Percentiles rank a stretch among this genome's conserved stretches.
Conservation (phyloP, 495 filamentous ascomycete species). For the Aspergillus incahuasiensis region DNA sequence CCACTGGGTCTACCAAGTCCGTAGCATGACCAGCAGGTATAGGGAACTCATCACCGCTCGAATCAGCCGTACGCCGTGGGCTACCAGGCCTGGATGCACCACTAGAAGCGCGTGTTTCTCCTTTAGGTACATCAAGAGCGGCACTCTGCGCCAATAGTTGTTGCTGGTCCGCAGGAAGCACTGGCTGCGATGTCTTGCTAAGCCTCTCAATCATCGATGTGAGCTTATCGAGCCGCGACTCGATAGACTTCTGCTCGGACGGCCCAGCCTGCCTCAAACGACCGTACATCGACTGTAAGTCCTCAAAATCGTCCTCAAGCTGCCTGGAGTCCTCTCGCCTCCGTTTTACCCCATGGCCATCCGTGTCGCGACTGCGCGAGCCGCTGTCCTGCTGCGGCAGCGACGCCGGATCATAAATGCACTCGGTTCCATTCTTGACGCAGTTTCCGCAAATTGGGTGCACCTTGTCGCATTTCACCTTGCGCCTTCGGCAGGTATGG, state of each 20-base stretch:
- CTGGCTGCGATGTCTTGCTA: constrained; percentile 28
- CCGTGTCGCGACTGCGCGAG: constrained; percentile 10
- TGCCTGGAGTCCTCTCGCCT: constrained; percentile 27
- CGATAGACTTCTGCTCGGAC: constrained; percentile 34
- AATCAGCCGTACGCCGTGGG: constrained; percentile 34
- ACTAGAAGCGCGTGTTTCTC: constrained; percentile 19
- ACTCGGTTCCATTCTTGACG: constrained; percentile 40
- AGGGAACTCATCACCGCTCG: constrained; percentile 43
- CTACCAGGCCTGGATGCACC: constrained; percentile 22
- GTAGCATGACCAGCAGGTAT: constrained; percentile 43
- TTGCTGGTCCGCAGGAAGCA: constrained; percentile 25
- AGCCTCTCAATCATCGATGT: constrained; percentile 44
- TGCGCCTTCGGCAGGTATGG: constrained; percentile 44
- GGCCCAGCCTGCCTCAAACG: constrained; percentile 26
- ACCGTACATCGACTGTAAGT: constrained; percentile 37
- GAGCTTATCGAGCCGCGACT: constrained; percentile 42
- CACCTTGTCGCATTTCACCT: constrained; percentile 46
- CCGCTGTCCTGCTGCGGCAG: constrained; percentile 25
- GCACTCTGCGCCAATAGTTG: constrained; percentile 21
- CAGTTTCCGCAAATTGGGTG: constrained; percentile 49
- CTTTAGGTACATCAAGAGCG: constrained; percentile 16
- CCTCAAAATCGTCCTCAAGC: constrained; percentile 36
- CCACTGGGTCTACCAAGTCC: constrained; percentile 43
- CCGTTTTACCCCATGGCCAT: constrained; percentile 34
- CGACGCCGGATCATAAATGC: constrained; percentile 37